Percentiles rank a stretch among this genome's conserved stretches.
These are phyloP conservation scores for Nelumbo lutea DNA, from an alignment of 164 flowering plant species.

Conservation along the genomic window DNA sequence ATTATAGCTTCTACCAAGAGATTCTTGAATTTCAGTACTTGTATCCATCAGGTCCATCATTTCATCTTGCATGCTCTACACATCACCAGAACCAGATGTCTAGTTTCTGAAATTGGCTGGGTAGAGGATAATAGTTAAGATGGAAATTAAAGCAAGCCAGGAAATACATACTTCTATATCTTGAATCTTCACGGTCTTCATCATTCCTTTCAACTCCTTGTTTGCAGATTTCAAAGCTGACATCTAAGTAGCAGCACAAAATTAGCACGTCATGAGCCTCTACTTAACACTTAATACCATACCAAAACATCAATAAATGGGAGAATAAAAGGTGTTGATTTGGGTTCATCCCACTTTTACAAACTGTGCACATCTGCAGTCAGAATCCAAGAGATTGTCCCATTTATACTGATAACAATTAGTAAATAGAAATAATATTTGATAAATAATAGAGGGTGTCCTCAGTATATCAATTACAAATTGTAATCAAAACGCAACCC, in stretches of 20 bases:
- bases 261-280: not conserved
- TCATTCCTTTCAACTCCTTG: slow-evolving; percentile 86
- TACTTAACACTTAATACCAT: not conserved
- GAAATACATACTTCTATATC: slow-evolving; percentile 72
- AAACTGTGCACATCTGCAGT: too few relatives aligned
- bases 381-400: not conserved
- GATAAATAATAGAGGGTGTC: too few relatives aligned
- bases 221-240: slow-evolving; percentile 77
- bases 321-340: not conserved
- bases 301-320: not conserved
- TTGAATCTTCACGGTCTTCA: slow-evolving; percentile 81
- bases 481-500: too few relatives aligned
- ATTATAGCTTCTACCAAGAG: slow-evolving; percentile 90
- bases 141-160: not conserved
- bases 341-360: too few relatives aligned
- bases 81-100: not conserved
- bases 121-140: not conserved
- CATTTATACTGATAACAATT: too few relatives aligned
- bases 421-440: too few relatives aligned
- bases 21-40: slow-evolving; percentile 90
- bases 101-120: not conserved
- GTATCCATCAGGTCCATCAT: slow-evolving; percentile 99
- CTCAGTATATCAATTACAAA: too few relatives aligned
- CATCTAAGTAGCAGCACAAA: slow-evolving; percentile 49
- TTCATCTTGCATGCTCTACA: slow-evolving; percentile 95